Evolutionary conservation across 495 filamentous ascomycete genomes (phyloP).

Genomic region (Aspergillus mulundensis): DNA sequence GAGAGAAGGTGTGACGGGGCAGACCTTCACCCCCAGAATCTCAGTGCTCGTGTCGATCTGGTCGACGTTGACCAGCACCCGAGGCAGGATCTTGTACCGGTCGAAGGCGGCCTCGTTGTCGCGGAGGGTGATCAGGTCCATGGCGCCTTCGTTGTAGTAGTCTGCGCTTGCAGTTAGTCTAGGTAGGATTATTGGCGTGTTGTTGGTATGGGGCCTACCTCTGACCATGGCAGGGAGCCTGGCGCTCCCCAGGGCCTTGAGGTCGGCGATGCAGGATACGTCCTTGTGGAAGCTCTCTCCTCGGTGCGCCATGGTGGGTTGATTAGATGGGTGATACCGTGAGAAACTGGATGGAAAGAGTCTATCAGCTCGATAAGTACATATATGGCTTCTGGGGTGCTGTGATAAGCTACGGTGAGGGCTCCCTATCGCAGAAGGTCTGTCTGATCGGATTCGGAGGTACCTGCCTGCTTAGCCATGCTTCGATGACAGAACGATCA

Average conservation of each 20-base stretch:
- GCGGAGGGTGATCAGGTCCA: slow-evolving; percentile 36
- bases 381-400: not conserved
- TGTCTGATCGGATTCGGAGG: not conserved
- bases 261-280: slow-evolving; percentile 32
- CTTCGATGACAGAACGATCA: too few relatives aligned
- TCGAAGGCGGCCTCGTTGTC: slow-evolving; percentile 51
- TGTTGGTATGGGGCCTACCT: slow-evolving; percentile 16
- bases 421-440: not conserved
- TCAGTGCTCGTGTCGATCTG: slow-evolving; percentile 44
- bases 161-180: slow-evolving; percentile 26
- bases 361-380: too few relatives aligned
- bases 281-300: slow-evolving; percentile 29
- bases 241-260: slow-evolving; percentile 28
- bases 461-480: not conserved
- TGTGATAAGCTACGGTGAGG: not conserved
- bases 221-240: slow-evolving; percentile 25
- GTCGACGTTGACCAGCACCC: slow-evolving; percentile 52
- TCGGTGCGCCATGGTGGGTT: slow-evolving; percentile 26
- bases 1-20: too few relatives aligned
- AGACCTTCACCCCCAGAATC: slow-evolving; percentile 42
- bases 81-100: slow-evolving; percentile 51
- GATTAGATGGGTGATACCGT: too few relatives aligned
- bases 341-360: not conserved
- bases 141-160: slow-evolving; percentile 50
- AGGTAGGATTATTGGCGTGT: too few relatives aligned